These are phyloP conservation scores for Trypanosoma melophagium DNA, from an alignment of 208 protist genomes.

Conservation along the genomic window DNA sequence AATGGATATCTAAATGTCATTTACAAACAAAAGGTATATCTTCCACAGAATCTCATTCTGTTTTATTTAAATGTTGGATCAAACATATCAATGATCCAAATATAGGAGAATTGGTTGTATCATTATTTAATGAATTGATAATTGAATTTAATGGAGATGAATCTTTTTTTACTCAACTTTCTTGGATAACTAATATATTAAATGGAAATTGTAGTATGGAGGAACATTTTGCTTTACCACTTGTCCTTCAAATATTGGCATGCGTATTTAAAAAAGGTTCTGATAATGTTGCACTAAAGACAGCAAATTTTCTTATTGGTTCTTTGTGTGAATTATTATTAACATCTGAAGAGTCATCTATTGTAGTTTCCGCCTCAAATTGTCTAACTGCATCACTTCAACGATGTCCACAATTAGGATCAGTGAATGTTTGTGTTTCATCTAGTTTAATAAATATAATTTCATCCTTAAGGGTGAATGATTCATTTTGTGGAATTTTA, in stretches of 20 bases:
- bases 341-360: conserved; percentile 51
- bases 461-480: conserved; percentile 2
- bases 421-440: conserved; percentile 17
- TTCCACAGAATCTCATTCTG: conserved; percentile 15
- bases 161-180: conserved; percentile 12
- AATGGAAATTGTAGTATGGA: conserved; percentile 6
- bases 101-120: conserved; percentile 49
- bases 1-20: conserved; percentile 22
- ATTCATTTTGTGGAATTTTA: neutral
- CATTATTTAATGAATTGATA: conserved; percentile 34
- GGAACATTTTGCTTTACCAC: conserved; percentile 26
- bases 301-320: conserved; percentile 32
- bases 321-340: conserved; percentile 51
- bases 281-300: conserved; percentile 22
- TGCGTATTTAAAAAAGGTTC: conserved; percentile 31
- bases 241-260: conserved; percentile 25
- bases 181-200: conserved; percentile 27
- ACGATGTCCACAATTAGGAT: conserved; percentile 37
- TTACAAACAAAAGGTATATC: conserved; percentile 15
- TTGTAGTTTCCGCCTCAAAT: conserved; percentile 39
- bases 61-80: conserved; percentile 57
- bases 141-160: conserved; percentile 18
- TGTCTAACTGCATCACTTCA: conserved; percentile 55
- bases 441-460: conserved; percentile 8
- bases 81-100: conserved; percentile 64